phyloP scores from a whole-genome alignment of 257 asterid species.

The Gardenia jasminoides region DNA sequence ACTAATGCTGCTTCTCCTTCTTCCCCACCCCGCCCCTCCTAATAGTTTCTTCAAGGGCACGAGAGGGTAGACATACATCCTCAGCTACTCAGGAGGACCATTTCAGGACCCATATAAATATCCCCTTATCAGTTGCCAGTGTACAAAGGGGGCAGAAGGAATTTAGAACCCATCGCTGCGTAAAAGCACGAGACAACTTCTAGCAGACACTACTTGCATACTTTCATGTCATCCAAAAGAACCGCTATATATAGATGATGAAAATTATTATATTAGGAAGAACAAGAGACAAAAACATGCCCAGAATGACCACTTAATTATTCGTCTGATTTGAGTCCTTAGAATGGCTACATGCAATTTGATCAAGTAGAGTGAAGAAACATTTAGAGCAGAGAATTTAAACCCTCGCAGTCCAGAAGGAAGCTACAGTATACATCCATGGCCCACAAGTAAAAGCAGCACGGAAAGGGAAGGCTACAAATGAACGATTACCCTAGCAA shows the following conservation, averaged over 20 bases:
- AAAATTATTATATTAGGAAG: not conserved
- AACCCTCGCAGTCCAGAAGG: not conserved
- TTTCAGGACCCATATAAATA: slow-evolving; percentile 26
- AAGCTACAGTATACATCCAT: not conserved
- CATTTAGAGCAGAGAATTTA: not conserved
- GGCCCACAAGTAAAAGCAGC: not conserved
- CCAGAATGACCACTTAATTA: not conserved
- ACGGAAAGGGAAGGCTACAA: not conserved
- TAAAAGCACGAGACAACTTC: too few relatives aligned
- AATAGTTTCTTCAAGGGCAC: slow-evolving; percentile 21
- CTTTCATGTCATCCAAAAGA: not conserved
- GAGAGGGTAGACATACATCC: slow-evolving; percentile 19
- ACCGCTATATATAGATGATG: not conserved
- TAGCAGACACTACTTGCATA: not conserved
- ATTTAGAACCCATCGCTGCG: not conserved
- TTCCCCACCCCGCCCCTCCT: not conserved
- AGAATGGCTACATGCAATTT: not conserved
- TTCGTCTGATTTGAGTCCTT: not conserved
- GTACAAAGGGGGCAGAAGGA: not conserved
- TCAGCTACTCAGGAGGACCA: slow-evolving; percentile 27
- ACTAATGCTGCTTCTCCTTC: not conserved
- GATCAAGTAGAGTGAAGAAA: not conserved
- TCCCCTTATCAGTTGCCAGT: too few relatives aligned
- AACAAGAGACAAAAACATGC: not conserved
- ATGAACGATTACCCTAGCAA: not conserved